Percentiles rank a stretch among this genome's conserved stretches.
phyloP scores from a whole-genome alignment of 805 yeast species.

The Pichia exigua region DNA sequence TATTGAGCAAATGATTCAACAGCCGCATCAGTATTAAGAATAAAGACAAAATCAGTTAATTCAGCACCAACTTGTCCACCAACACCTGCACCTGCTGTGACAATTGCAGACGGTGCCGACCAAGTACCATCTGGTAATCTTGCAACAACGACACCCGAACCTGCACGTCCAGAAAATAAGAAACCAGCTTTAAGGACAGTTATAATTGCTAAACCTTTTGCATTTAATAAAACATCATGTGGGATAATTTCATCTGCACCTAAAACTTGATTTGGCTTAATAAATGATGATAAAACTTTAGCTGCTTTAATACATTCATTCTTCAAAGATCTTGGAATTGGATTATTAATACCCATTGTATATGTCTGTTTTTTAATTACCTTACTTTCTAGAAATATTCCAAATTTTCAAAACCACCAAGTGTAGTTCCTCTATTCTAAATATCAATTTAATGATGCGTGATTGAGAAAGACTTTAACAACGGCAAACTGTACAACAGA shows the following conservation, averaged over 20 bases:
- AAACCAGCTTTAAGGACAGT: conserved; percentile 98
- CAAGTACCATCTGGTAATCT: conserved; percentile 90
- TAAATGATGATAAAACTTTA: conserved; percentile 76
- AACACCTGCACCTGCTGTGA: conserved; percentile 97
- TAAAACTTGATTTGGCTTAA: conserved; percentile 89
- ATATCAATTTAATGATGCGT: not conserved
- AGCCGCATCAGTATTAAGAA: conserved; percentile 78
- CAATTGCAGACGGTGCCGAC: conserved; percentile 96
- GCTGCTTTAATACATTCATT: conserved; percentile 94
- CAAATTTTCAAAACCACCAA: not conserved
- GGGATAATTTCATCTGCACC: conserved; percentile 90
- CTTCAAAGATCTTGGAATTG: conserved; percentile 83
- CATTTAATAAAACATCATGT: conserved; percentile 75
- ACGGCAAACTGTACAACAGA: not conserved
- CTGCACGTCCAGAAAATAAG: conserved; percentile 93
- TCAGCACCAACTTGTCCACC: conserved; percentile 98
- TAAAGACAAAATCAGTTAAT: conserved; percentile 91
- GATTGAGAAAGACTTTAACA: not conserved
- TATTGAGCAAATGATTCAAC: conserved; percentile 90
- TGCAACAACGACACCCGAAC: conserved; percentile 93
- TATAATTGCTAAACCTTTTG: conserved; percentile 85
- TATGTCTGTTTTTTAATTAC: not conserved
- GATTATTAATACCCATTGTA: conserved; percentile 82
- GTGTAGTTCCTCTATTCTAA: not conserved
- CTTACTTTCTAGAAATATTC: not conserved